Base-by-base conservation (phyloP, 306 rosid genomes). In the Malus sylvestris region DNA sequence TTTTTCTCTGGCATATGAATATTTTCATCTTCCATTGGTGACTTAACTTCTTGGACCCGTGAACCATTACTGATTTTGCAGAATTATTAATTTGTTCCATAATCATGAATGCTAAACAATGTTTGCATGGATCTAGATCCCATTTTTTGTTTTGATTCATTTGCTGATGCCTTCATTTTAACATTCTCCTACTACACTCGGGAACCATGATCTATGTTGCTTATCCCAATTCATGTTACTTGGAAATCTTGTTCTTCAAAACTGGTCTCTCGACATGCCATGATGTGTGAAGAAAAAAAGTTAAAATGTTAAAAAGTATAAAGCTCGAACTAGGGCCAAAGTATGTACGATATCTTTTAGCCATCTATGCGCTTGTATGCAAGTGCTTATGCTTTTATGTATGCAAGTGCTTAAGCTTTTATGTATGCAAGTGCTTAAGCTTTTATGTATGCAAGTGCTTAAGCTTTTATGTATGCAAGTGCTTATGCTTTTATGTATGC, bases 1-100 rank as follows among this genome's bases (percentile, higher is more conserved):
- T 83, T 82, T 81, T 62, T 52, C 40, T 65, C 68, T 59, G 70
- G 73, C 78, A 42, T 75, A 22, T 83, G 57, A 70, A 75, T 78
- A 63, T 42, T 60, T 33, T 71, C 4, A 29, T 78, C 55, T 74
- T 72, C 74, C 68, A 67, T 66, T 57, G 5, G 22, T 71, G 23
- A 30, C 78, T 44, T 57, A 74, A 30, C 52, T 87, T 75, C 74
- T 66, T 73, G 15, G 53, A 25, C 60, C 67, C 25, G 15, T 61
- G 29, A 42, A 10, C 18, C 15, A 18, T 73, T 42, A 18, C 58
- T 4, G 44, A 18, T 22, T 73, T 25, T n/a, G 44, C 15, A 42
- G 68, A 59, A 25, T 61, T 6, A 60, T 42, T 44, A 6, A 40
- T 20, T 18, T 16, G 40, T 72, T 49, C 10, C 38, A 35, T 27